phyloP scores from a whole-genome alignment of 2,329 filamentous ascomycete genomes.

The Fusarium udum region DNA sequence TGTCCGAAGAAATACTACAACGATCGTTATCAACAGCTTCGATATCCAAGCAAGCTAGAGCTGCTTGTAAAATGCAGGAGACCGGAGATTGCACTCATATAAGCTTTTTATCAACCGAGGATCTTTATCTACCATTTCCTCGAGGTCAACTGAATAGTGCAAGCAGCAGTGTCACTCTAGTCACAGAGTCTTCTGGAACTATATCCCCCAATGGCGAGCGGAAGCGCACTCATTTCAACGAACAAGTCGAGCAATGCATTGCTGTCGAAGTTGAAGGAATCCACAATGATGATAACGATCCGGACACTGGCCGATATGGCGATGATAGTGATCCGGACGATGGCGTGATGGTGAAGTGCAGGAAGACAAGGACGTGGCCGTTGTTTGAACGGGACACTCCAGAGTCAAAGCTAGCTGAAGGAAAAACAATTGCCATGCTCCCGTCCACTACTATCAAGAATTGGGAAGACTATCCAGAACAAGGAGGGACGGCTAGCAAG shows the following conservation, averaged over 20 bases:
- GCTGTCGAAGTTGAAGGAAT: slow-evolving; percentile 73
- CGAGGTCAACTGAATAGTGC: slow-evolving; percentile 68
- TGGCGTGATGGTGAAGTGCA: slow-evolving; percentile 82
- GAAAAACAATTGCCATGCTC: slow-evolving; percentile 87
- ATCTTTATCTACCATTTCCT: slow-evolving; percentile 68
- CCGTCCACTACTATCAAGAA: slow-evolving; percentile 90
- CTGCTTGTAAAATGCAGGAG: slow-evolving; percentile 84
- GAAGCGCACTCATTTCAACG: slow-evolving; percentile 94
- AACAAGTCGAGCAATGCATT: slow-evolving; percentile 94
- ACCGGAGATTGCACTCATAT: too few relatives aligned
- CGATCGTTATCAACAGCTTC: slow-evolving; percentile 87
- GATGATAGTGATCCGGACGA: slow-evolving; percentile 78
- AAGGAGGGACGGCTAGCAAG: slow-evolving; percentile 68
- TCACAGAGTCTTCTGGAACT: slow-evolving; percentile 73
- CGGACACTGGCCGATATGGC: slow-evolving; percentile 66
- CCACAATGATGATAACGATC: slow-evolving; percentile 77
- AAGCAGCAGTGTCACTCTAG: slow-evolving; percentile 70
- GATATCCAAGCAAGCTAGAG: slow-evolving; percentile 88
- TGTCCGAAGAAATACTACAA: slow-evolving; percentile 94
- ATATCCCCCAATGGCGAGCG: slow-evolving; percentile 70
- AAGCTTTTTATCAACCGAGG: too few relatives aligned
- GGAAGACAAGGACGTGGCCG: slow-evolving; percentile 65
- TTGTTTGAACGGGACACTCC: slow-evolving; percentile 48
- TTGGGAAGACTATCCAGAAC: slow-evolving; percentile 77
- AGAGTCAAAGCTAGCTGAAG: slow-evolving; percentile 64